These are phyloP conservation scores for Plenodomus biglobosus DNA, from an alignment of 2,329 filamentous ascomycete species.

Conservation along the genomic window DNA sequence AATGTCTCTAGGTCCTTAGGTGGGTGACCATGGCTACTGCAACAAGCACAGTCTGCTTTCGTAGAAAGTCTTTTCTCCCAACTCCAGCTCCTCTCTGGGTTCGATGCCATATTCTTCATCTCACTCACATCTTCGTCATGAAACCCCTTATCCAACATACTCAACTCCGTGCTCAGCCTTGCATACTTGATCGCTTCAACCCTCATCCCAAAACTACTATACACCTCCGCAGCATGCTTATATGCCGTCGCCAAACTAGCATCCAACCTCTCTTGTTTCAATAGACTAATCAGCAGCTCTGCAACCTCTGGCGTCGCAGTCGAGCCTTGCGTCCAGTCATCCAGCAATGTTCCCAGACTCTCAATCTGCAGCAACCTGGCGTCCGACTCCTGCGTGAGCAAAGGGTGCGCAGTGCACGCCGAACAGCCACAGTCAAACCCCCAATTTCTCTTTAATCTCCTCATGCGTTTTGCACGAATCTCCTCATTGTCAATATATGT, in stretches of 20 bases:
- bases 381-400: constrained; percentile 36
- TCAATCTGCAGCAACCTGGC: constrained; percentile 37
- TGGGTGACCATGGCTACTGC: constrained; percentile 1
- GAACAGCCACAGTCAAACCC: constrained; percentile 47
- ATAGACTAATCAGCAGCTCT: constrained; percentile 41
- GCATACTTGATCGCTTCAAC: constrained; percentile 38
- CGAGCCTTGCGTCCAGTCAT: constrained; percentile 31
- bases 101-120: constrained; percentile 32
- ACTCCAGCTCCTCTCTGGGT: constrained; percentile 36
- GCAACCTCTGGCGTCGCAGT: constrained; percentile 37
- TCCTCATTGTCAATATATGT: constrained; percentile 47
- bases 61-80: constrained; percentile 38
- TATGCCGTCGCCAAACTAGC: constrained; percentile 44
- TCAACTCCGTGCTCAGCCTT: constrained; percentile 27
- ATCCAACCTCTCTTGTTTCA: constrained; percentile 43
- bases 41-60: constrained; percentile 24
- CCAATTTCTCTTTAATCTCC: constrained; percentile 38
- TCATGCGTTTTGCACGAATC: constrained; percentile 32
- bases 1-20: not conserved
- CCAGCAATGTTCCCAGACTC: constrained; percentile 27
- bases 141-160: constrained; percentile 37
- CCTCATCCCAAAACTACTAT: constrained; percentile 39
- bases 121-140: constrained; percentile 26
- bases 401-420: constrained; percentile 39
- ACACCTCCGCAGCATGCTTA: constrained; percentile 44